Evolutionary conservation across 768 basidiomycete species (phyloP).

Genomic region (Agrocybe pediades): DNA sequence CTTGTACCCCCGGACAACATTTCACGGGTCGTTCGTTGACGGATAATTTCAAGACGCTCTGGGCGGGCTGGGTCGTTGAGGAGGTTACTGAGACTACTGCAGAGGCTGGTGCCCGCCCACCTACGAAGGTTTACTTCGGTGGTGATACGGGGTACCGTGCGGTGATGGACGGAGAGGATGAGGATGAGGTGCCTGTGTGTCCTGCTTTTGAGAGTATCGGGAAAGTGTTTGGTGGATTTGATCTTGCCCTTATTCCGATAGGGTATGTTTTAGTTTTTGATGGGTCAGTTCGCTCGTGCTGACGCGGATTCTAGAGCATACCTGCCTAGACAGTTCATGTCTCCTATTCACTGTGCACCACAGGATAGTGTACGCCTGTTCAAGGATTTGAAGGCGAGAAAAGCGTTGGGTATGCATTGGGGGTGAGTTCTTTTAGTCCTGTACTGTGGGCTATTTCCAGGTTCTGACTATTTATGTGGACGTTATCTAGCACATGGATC

Average conservation of each 20-base stretch:
- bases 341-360: constrained; percentile 64
- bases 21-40: constrained; percentile 49
- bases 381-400: constrained; percentile 59
- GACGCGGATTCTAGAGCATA: constrained; percentile 48
- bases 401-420: constrained; percentile 73
- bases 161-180: constrained; percentile 48
- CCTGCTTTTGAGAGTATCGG: constrained; percentile 79
- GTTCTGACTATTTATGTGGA: not conserved
- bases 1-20: constrained; percentile 69
- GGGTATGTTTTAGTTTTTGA: constrained; percentile 33
- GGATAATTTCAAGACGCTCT: constrained; percentile 60
- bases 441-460: not conserved
- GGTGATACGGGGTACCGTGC: constrained; percentile 70
- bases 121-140: constrained; percentile 56
- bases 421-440: too few relatives aligned
- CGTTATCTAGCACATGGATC: constrained; percentile 45
- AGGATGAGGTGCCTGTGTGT: constrained; percentile 56
- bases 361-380: constrained; percentile 70
- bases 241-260: constrained; percentile 74
- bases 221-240: constrained; percentile 59
- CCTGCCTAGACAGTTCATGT: constrained; percentile 54
- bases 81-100: constrained; percentile 36
- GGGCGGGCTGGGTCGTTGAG: constrained; percentile 68
- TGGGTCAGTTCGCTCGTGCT: constrained; percentile 19
- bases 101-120: constrained; percentile 6